phyloP scores from a whole-genome alignment of 1,139 yeast species.

The Debaryomyces singareniensis region DNA sequence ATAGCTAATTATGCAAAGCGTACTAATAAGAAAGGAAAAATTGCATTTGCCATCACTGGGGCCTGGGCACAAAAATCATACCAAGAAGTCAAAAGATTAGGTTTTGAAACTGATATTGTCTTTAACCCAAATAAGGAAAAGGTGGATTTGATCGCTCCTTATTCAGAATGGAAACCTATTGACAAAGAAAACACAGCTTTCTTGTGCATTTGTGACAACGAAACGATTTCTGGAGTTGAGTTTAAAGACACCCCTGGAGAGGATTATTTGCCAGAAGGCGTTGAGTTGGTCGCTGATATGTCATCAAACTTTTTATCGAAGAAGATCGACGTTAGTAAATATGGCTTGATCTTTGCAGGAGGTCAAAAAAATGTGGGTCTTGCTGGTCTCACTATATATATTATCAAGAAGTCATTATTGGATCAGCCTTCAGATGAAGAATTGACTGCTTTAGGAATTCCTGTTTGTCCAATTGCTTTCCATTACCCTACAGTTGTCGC shows the following conservation, averaged over 20 bases:
- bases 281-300: conserved; percentile 88
- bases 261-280: conserved; percentile 55
- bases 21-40: conserved; percentile 62
- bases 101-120: conserved; percentile 66
- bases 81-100: conserved; percentile 82
- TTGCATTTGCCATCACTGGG: conserved; percentile 87
- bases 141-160: conserved; percentile 64
- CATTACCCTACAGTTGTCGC: conserved; percentile 81
- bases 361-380: conserved; percentile 97
- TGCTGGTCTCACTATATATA: conserved; percentile 90
- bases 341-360: conserved; percentile 86
- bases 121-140: conserved; percentile 61
- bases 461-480: conserved; percentile 81
- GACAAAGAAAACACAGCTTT: conserved; percentile 58
- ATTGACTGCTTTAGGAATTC: conserved; percentile 52
- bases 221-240: conserved; percentile 93
- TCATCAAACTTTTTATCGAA: conserved; percentile 88
- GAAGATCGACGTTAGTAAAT: conserved; percentile 71
- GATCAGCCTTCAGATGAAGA: conserved; percentile 62
- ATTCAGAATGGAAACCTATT: conserved; percentile 53
- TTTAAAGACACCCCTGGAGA: conserved; percentile 48
- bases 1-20: conserved; percentile 66
- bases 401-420: conserved; percentile 73
- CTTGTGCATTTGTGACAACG: conserved; percentile 90
- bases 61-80: conserved; percentile 86